These are phyloP conservation scores for Saccharomycopsis fodiens DNA, from an alignment of 805 yeast genomes.

Conservation along the genomic window DNA sequence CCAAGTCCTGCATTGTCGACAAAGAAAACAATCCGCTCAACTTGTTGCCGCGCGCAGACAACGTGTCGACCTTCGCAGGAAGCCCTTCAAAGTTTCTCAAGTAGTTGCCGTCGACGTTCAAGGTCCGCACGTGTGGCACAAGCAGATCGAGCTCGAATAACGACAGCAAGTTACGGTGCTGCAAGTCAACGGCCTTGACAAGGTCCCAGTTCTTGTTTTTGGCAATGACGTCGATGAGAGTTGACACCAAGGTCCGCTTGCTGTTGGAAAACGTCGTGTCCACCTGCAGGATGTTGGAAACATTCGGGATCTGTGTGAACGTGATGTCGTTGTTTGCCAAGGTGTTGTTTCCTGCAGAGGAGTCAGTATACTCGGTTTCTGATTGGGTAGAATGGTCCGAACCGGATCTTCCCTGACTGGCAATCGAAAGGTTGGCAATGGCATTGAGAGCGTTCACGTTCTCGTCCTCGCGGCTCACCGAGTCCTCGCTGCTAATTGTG, in stretches of 20 bases:
- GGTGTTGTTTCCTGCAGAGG: not conserved
- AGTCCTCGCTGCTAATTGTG: not conserved
- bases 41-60: constrained; percentile 29
- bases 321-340: constrained; percentile 14
- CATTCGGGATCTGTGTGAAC: constrained; percentile 22
- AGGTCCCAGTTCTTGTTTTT: constrained; percentile 35
- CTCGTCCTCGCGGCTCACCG: constrained; percentile 5
- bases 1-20: constrained; percentile 25
- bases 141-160: constrained; percentile 34
- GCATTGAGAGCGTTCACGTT: constrained; percentile 19
- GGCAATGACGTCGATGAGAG: constrained; percentile 33
- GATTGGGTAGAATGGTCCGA: not conserved
- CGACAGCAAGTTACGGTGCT: constrained; percentile 29
- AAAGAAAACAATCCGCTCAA: constrained; percentile 28
- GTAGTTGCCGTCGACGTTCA: constrained; percentile 34
- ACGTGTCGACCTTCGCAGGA: constrained; percentile 28
- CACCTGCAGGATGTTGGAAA: constrained; percentile 36
- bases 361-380: not conserved
- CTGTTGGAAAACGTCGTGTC: constrained; percentile 41
- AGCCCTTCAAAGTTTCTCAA: constrained; percentile 35
- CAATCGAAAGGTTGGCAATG: constrained; percentile 17
- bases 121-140: constrained; percentile 32
- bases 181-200: constrained; percentile 29
- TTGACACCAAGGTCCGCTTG: constrained; percentile 33
- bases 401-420: constrained; percentile 2